Base-by-base conservation (phyloP, 2,329 filamentous ascomycete genomes). In the Colletotrichum cuscutae region DNA sequence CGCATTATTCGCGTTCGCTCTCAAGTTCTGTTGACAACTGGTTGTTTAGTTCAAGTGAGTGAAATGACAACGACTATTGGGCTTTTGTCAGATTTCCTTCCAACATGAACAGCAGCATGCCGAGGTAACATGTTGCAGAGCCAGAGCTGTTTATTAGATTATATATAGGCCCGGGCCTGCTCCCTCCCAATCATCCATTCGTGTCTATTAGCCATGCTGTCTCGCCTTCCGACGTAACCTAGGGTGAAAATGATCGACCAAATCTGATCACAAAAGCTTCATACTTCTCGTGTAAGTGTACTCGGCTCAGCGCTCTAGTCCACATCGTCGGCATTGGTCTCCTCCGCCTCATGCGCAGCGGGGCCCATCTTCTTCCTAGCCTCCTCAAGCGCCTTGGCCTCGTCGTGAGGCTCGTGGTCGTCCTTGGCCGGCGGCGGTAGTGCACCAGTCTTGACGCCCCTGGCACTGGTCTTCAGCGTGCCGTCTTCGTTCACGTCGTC, bases 401-500 rank as follows among this genome's bases (percentile, higher is more conserved):
- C 82, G 30, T 84, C 79, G 46, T 81, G 75, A 0, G 37, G 12
- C 26, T 76, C 76, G 1, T 76, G 79, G 4, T 79, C 69, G 69
- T 78, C 67, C 42, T 76, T 68, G 26, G 76, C 59, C 2, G 66
- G 37, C 32, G 35, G 49, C 32, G 52, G 66, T 11, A 63, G 58
- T n/a, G 74, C 62, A 5, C 71, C 67, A 19, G 76, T 78, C 64
- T 80, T 78, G 32, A 79, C 79, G 53, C 82, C 79, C 22, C 79
- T 80, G 0, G 83, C 82, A 0, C 80, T 81, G 13, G 77, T 75
- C 76, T 89, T 90, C 9, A 91, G 78, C 1, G 84, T 85, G 1
- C 89, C 90, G 63, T 91, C 86, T 72, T 90, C 88, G 75, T 90
- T 87, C 42, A 92, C 84, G 74, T 93, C 87, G 59, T 94, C 91